Evolutionary conservation across 805 yeast species (phyloP), one percentile per base, ranked within the genome.

Genomic region (Candida rishiriensis): DNA sequence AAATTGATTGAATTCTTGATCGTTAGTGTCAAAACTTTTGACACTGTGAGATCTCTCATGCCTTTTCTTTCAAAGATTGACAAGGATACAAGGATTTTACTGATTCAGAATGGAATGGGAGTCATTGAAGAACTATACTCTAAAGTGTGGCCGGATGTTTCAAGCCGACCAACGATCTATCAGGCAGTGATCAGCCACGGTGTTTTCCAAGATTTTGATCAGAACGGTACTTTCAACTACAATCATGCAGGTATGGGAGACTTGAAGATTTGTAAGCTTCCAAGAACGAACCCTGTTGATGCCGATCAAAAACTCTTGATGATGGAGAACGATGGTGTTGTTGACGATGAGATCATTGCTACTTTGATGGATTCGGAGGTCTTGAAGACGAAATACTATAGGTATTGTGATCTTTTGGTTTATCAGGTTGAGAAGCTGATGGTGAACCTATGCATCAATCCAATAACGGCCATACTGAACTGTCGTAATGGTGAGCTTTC

Each of bases 71-170:
- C 73, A 1, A 65, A 65, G 43, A 71, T 91, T 28, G 61, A 65
- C 28, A 57, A 66, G 2, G 57, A 66, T 3, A 74, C 90, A 1
- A 80, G 79, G 44, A 61, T 89, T 3, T 51, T 90, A 37, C 61
- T 90, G 17, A 54, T 90, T n/a, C 98, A 88, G 44, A 88, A 93
- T 61, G 99, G 89, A 1, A 72, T 89, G 71, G 98, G 98, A 10
- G 71, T 78, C 35, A 59, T 74, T 7, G 85, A 75, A 11, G 70
- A 72, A 44, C 53, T 88, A 10, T 59, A 68, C n/a, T 58, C 64
- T 2, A 57, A 65, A 17, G 62, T 79, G 8, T 86, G 91, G 89
- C 78, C 78, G 3, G 55, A 63, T 3, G 29, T 40, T 1, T 53
- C 50, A 0, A 36, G 48, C 1, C 60, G 78, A 42, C 96, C 97